These are phyloP conservation scores for Cyberlindnera meyerae DNA, from an alignment of 805 yeast genomes.

Conservation along the genomic window DNA sequence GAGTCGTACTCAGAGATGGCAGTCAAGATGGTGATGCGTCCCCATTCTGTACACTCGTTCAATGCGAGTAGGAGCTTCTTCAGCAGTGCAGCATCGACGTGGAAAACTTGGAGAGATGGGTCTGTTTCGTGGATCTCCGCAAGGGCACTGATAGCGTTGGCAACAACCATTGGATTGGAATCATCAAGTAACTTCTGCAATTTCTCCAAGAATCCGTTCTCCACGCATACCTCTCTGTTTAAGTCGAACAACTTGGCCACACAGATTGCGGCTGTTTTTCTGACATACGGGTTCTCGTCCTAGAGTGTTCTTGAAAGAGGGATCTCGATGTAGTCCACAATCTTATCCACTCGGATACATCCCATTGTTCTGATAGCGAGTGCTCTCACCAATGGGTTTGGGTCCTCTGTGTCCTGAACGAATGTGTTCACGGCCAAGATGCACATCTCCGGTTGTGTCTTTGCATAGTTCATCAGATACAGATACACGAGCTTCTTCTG, in stretches of 20 bases:
- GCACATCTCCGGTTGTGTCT: slow-evolving; percentile 91
- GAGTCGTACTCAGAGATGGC: slow-evolving; percentile 68
- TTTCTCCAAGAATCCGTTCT: slow-evolving; percentile 75
- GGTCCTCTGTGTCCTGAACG: slow-evolving; percentile 91
- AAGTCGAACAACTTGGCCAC: slow-evolving; percentile 93
- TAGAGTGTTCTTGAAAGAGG: slow-evolving; percentile 79
- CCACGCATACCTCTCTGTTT: slow-evolving; percentile 73
- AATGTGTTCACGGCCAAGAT: slow-evolving; percentile 96
- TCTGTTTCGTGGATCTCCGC: slow-evolving; percentile 76
- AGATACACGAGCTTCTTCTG: slow-evolving; percentile 94
- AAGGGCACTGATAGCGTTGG: slow-evolving; percentile 84
- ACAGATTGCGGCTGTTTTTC: slow-evolving; percentile 96
- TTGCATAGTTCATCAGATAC: slow-evolving; percentile 96
- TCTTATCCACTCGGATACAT: slow-evolving; percentile 90
- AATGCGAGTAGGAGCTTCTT: slow-evolving; percentile 72
- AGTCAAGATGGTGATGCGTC: slow-evolving; percentile 81
- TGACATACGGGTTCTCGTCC: slow-evolving; percentile 95
- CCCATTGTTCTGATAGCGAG: slow-evolving; percentile 99
- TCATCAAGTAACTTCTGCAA: slow-evolving; percentile 70
- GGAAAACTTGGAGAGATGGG: slow-evolving; percentile 44
- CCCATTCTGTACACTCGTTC: slow-evolving; percentile 99
- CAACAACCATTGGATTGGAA: slow-evolving; percentile 94
- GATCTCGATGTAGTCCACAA: slow-evolving; percentile 89
- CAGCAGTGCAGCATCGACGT: slow-evolving; percentile 37
- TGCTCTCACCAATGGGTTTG: slow-evolving; percentile 93